These are phyloP conservation scores for Diutina mesorugosa DNA, from an alignment of 1,139 yeast species.

Conservation along the genomic window DNA sequence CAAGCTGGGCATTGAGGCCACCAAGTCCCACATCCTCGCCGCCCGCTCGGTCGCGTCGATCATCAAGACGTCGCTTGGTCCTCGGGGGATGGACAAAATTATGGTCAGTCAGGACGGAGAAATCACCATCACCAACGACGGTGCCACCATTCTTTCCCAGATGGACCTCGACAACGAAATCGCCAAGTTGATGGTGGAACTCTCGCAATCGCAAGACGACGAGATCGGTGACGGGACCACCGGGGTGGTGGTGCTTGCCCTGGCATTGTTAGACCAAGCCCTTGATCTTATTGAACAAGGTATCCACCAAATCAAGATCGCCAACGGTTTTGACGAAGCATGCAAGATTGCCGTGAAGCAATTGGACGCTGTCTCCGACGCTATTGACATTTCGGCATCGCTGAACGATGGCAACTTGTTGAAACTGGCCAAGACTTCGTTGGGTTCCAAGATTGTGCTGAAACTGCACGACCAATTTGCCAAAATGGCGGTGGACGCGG, in stretches of 20 bases:
- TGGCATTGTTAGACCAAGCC: constrained; percentile 91
- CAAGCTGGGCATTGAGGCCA: constrained; percentile 89
- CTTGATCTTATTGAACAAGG: constrained; percentile 90
- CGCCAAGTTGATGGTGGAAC: constrained; percentile 88
- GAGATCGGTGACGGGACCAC: constrained; percentile 99
- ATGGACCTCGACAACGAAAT: constrained; percentile 96
- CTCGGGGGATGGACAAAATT: constrained; percentile 96
- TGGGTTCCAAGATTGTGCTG: constrained; percentile 92
- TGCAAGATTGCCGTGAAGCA: constrained; percentile 78
- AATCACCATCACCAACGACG: constrained; percentile 95
- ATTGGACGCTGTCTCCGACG: constrained; percentile 64
- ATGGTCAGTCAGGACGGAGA: constrained; percentile 91
- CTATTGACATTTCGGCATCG: constrained; percentile 37
- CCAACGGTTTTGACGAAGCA: constrained; percentile 96
- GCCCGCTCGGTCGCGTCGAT: constrained; percentile 93
- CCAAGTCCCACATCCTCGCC: constrained; percentile 88
- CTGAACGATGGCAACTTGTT: constrained; percentile 43
- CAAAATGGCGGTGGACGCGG: constrained; percentile 94
- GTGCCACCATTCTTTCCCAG: constrained; percentile 91
- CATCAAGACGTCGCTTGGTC: constrained; percentile 87
- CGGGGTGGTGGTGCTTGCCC: constrained; percentile 94
- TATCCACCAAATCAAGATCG: constrained; percentile 92
- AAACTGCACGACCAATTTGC: constrained; percentile 92
- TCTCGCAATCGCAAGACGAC: constrained; percentile 93
- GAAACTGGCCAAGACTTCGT: constrained; percentile 87